Evolutionary conservation across 2,329 filamentous ascomycete species (phyloP), one percentile per base, ranked within the genome.

Genomic region (Epichloe baconii): DNA sequence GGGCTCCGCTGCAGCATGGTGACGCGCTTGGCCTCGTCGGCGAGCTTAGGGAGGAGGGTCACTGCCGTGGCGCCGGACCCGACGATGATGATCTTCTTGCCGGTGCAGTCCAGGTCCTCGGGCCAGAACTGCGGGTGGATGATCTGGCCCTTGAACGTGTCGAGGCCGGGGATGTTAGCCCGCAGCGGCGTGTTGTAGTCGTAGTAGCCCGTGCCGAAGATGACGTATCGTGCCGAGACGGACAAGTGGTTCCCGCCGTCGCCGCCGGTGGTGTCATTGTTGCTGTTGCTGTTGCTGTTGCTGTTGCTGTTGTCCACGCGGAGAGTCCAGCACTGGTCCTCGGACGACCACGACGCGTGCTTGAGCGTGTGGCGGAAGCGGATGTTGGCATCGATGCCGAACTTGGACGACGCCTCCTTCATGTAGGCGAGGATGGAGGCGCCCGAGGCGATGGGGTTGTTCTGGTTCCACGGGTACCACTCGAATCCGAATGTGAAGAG

Each of bases 1-100:
- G 87, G 87, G 45, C 80, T 86, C 47, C 87, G 79, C 67, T 91
- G 86, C 5, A 91, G 73, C 77, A 89, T 87, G 1, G 85, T 89
- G 21, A 87, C 80, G 7, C 77, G 74, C 6, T 67, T 68, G 7
- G 84, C 85, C 38, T 74, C 76, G 50, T 84, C 68, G 2, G 79
- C 77, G 41, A 91, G 66, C 46, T 74, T 76, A 0, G 86, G 87
- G 5, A 91, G 65, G 1, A 93, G 71, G 0, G 86, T 90, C 44
- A 90, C 69, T 4, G 86, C 83, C 0, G 87, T 91, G 3, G 86
- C 86, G 15, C 87, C 87, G 15, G 77, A 82, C 36, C 86, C 86
- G 56, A 90, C 79, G 53, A 89, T 72, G 44, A 86, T 77, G 21
- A 89, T 71, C 38, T 77, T 76, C 66, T 88, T 86, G 62, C 72